Conservation (phyloP, 805 yeast species). For the Candida silvatica region DNA sequence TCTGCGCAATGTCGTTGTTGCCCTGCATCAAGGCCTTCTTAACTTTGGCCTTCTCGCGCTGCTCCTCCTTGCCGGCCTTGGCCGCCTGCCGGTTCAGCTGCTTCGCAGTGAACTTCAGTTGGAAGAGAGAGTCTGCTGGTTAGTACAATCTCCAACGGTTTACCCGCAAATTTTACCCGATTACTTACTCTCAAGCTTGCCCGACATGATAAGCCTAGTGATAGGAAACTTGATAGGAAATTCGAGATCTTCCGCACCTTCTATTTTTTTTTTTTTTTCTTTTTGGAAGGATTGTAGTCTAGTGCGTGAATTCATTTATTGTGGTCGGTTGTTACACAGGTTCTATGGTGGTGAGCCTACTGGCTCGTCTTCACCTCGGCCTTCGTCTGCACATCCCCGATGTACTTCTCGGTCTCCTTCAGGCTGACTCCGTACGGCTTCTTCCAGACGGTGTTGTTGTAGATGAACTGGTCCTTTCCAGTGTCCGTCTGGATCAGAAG, state of each 20-base stretch:
- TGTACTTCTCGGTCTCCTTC: conserved; percentile 14
- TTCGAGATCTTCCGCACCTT: not conserved
- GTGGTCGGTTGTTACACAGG: too few species aligned
- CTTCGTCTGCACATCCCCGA: conserved; percentile 14
- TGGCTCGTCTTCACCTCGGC: too few species aligned
- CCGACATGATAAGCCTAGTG: too few species aligned
- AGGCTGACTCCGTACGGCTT: conserved; percentile 4
- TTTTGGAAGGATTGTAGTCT: too few species aligned
- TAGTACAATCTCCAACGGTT: conserved; percentile 34
- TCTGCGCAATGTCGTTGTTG: conserved; percentile 82
- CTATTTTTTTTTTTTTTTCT: not conserved
- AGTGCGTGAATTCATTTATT: too few species aligned
- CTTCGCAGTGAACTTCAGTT: conserved; percentile 84
- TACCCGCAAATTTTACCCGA: too few species aligned
- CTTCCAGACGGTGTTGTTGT: conserved; percentile 2
- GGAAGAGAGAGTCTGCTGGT: conserved; percentile 50
- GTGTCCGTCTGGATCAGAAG: conserved; percentile 38
- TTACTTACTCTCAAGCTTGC: conserved; percentile 3
- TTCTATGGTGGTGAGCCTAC: too few species aligned
- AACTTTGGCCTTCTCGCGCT: conserved; percentile 75
- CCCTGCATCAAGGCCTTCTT: conserved; percentile 85
- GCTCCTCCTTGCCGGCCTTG: conserved; percentile 86
- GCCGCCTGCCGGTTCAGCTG: conserved; percentile 85
- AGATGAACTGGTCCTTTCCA: conserved; percentile 17
- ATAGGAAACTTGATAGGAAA: too few species aligned